These are phyloP conservation scores for Ceratobasidium sp. DNA, from an alignment of 1,284 basidiomycete species.

Conservation along the genomic window DNA sequence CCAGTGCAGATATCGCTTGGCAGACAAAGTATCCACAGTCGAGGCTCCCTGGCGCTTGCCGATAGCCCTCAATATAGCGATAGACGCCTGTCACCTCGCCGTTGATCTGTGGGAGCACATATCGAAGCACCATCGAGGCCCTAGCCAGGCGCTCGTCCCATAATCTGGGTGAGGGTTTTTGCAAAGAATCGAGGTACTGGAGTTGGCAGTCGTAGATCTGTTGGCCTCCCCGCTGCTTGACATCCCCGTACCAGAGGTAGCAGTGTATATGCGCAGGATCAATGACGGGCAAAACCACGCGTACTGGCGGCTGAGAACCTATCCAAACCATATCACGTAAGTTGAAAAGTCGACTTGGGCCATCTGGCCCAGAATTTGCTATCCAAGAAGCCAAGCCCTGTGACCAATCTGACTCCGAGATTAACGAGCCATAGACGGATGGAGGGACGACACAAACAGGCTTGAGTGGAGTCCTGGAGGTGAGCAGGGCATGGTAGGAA, in stretches of 20 bases:
- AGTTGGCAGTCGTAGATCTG: too few species aligned
- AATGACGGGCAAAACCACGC: too few species aligned
- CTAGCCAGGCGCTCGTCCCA: too few species aligned
- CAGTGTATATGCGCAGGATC: too few species aligned
- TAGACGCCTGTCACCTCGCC: not conserved
- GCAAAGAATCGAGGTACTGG: too few species aligned
- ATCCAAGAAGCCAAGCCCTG: not conserved
- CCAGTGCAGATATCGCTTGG: constrained; percentile 3
- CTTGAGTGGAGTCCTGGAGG: not conserved
- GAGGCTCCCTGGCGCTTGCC: not conserved
- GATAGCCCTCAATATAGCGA: not conserved
- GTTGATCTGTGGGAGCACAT: constrained; percentile 14
- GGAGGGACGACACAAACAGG: not conserved
- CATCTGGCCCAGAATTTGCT: not conserved
- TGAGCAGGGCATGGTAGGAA: not conserved
- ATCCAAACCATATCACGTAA: not conserved
- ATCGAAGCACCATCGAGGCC: too few species aligned
- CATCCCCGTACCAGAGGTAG: too few species aligned
- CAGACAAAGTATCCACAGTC: constrained; percentile 21
- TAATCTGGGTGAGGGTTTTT: too few species aligned
- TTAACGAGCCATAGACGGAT: not conserved
- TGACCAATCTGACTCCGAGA: not conserved
- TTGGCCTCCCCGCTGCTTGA: too few species aligned
- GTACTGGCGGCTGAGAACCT: too few species aligned
- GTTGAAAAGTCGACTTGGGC: not conserved